phyloP scores from a whole-genome alignment of 768 basidiomycete genomes.

The Tricholoma flavovirens region DNA sequence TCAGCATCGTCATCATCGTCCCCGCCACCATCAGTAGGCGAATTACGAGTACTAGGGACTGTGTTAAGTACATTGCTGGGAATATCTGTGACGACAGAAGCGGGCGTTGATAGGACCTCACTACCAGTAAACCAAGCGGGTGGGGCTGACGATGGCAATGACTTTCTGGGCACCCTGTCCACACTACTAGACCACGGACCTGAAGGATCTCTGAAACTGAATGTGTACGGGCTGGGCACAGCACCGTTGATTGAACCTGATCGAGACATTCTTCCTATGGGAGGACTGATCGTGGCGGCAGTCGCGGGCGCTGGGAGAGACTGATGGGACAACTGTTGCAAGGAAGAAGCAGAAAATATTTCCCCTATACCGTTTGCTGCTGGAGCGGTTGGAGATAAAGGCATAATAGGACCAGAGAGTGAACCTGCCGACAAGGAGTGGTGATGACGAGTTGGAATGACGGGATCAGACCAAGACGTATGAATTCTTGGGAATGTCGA shows the following conservation, averaged over 20 bases:
- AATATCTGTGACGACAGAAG: conserved; percentile 25
- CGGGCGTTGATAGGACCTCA: conserved; percentile 20
- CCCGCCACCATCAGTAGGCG: conserved; percentile 47
- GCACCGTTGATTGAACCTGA: conserved; percentile 50
- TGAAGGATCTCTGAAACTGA: conserved; percentile 20
- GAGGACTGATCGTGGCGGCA: conserved; percentile 23
- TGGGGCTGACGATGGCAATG: conserved; percentile 6
- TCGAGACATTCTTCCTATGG: conserved; percentile 51
- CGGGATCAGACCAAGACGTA: conserved; percentile 35
- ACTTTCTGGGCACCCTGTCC: conserved; percentile 6
- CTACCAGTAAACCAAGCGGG: conserved; percentile 13
- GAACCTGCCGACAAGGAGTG: conserved; percentile 39
- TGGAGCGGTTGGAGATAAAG: conserved; percentile 13
- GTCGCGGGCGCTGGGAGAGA: conserved; percentile 10
- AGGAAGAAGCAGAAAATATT: conserved; percentile 13
- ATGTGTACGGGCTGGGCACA: conserved; percentile 34
- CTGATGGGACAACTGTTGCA: conserved; percentile 17
- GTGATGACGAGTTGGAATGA: conserved; percentile 33
- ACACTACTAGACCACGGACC: conserved; percentile 13
- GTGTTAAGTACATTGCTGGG: conserved; percentile 12
- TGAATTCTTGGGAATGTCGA: conserved; percentile 27
- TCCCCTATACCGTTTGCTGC: conserved; percentile 12
- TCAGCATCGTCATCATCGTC: conserved; percentile 40
- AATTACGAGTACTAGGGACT: conserved; percentile 31
- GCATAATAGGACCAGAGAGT: conserved; percentile 18